Evolutionary conservation across 2,329 filamentous ascomycete genomes (phyloP).

Genomic region (Colletotrichum destructivum): DNA sequence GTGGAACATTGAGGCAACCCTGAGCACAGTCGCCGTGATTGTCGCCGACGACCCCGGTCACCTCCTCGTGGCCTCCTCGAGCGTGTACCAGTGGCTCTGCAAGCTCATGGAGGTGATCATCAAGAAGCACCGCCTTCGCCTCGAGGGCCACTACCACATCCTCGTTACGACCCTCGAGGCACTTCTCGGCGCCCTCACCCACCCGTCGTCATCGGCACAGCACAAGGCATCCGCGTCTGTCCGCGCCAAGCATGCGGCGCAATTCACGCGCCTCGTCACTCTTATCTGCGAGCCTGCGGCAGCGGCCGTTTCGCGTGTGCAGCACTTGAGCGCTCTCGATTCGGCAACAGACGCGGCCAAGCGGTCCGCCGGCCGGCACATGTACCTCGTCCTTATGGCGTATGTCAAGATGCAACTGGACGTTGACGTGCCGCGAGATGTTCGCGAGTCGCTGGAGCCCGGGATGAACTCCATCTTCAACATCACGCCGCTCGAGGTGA

Average conservation of each 20-base stretch:
- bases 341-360: conserved; percentile 74
- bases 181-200: conserved; percentile 69
- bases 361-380: conserved; percentile 72
- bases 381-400: conserved; percentile 72
- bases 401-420: conserved; percentile 76
- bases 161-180: conserved; percentile 68
- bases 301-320: conserved; percentile 66
- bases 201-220: conserved; percentile 52
- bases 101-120: conserved; percentile 70
- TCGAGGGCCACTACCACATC: conserved; percentile 75
- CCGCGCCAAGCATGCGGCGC: conserved; percentile 61
- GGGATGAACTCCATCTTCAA: conserved; percentile 73
- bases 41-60: conserved; percentile 45
- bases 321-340: conserved; percentile 64
- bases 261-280: conserved; percentile 70
- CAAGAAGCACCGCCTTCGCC: conserved; percentile 71
- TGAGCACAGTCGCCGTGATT: conserved; percentile 60
- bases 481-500: conserved; percentile 68
- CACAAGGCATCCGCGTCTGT: conserved; percentile 39
- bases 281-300: conserved; percentile 73
- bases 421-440: conserved; percentile 62
- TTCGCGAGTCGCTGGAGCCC: conserved; percentile 70
- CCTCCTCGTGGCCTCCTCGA: conserved; percentile 50
- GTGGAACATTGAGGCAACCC: conserved; percentile 70
- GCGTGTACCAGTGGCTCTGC: conserved; percentile 64